phyloP scores from a whole-genome alignment of 2,329 filamentous ascomycete genomes.

The Calonectria montana region DNA sequence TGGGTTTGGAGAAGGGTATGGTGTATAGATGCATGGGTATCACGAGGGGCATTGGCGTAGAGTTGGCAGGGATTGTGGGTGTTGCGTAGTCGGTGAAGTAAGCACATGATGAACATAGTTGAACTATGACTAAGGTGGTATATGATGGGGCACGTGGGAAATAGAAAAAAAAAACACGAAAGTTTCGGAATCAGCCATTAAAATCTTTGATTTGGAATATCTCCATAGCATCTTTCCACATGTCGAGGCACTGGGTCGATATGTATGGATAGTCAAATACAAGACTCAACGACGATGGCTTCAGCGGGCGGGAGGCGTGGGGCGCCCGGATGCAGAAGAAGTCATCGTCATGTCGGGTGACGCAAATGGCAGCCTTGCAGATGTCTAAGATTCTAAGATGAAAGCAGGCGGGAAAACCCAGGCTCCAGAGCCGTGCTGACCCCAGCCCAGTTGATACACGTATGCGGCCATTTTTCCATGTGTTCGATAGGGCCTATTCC shows the following conservation, averaged over 20 bases:
- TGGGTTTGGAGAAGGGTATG: not conserved
- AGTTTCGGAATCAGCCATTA: not conserved
- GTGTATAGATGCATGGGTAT: constrained; percentile 8
- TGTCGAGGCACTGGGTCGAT: too few species aligned
- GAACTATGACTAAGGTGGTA: not conserved
- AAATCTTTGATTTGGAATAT: not conserved
- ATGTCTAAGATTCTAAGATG: constrained; percentile 16
- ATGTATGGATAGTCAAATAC: not conserved
- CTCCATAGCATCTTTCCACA: not conserved
- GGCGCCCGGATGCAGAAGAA: constrained; percentile 4
- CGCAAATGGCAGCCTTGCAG: constrained; percentile 15
- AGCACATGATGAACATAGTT: not conserved
- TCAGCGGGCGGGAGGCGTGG: not conserved
- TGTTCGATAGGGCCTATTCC: not conserved
- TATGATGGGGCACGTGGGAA: not conserved
- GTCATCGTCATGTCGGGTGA: constrained; percentile 12
- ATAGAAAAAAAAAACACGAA: not conserved
- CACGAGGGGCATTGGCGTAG: constrained; percentile 11
- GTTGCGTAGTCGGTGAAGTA: not conserved
- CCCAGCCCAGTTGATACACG: constrained; percentile 5
- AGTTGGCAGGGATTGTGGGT: constrained; percentile 4
- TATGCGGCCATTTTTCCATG: constrained; percentile 3
- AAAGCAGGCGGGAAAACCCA: constrained; percentile 6
- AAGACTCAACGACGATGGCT: not conserved
- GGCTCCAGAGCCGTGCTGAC: not conserved